Base-by-base conservation (phyloP, 805 yeast species). In the Starmera caribaea region DNA sequence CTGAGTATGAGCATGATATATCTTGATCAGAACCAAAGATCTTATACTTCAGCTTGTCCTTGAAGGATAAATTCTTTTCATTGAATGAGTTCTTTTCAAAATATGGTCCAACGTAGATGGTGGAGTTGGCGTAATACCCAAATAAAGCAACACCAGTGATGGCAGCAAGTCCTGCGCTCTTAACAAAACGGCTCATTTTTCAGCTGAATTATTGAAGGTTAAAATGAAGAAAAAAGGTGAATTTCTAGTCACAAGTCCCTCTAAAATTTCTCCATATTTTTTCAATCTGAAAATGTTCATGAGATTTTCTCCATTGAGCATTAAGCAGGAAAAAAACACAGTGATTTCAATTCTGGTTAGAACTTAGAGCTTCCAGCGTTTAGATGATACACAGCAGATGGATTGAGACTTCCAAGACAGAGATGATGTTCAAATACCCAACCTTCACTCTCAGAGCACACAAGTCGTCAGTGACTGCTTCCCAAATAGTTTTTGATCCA, bases 381-480 rank as follows among this genome's bases (percentile, higher is more conserved):
- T n/a, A n/a, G n/a, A n/a, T n/a, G n/a, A 16, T 16, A 16, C 17
- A 12, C 13, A 31, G 13, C 16, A 16, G 24, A 16, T 16, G 11
- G 33, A 16, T 17, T 9, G 10, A 14, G 12, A 31, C 21, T 31
- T 31, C 10, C 9, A 15, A 3, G 21, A 11, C 13, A 16, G 32
- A 13, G 10, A 30, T 8, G 30, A 30, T 26, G 28, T 37, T 16
- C 39, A 33, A 11, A 5, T 31, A 16, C 35, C 51, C 51, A 2
- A 13, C 32, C 1, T 48, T 44, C 35, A 45, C 45, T 5, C 48
- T 48, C 5, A 31, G 51, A 15, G 43, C 30, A 21, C 57, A 53
- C 37, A 42, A 44, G 10, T 17, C 34, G 10, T 39, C 54, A 3
- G 43, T 53, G 8, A 45, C 51, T 3, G 34, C 45, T 3, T 27